Evolutionary conservation across 2,329 filamentous ascomycete genomes (phyloP), one percentile per base, ranked within the genome.

Genomic region (Geoglossum cookeanum): DNA sequence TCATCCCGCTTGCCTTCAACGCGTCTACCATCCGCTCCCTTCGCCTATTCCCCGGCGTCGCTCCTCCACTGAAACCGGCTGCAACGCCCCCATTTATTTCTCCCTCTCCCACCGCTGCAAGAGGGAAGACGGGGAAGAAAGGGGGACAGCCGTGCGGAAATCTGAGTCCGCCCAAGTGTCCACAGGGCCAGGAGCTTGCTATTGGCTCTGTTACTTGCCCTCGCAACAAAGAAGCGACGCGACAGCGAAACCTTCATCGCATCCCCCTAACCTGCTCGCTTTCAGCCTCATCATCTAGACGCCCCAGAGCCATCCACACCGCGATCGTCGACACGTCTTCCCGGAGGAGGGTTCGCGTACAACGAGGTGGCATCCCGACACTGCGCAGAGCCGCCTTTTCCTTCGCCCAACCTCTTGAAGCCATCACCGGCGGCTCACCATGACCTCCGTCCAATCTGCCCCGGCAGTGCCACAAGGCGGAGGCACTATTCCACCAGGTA

Each of bases 391-490:
- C 49, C 49, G 49, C 49, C 49, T 53, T 53, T 33, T 37, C 9
- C 30, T 33, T 35, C 30, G 49, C 30, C 49, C 33, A 52, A 35
- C 49, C 29, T 17, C n/a, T 32, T 35, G 49, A 53, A 37, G 49
- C 8, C 32, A 53, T 53, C 49, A 17, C 49, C 8, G 13, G 29
- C 7, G 8, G 9, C n/a, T 37, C 54, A 45, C 13, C 30, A 94
- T 94, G 87, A 83, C 87, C 69, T 90, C 86, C 61, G 81, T 89
- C 66, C 87, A 92, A 73, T 72, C 80, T 65, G 77, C 81, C 62
- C 80, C 83, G 61, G 78, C 79, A 64, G 78, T 85, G 70, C 80
- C 84, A 69, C 78, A 83, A 68, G 78, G 79, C 61, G 80, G 78
- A 64, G 75, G 72, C 52, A 75, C 75, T 60, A 74, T 89, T 68